These are phyloP conservation scores for Acer saccharum DNA, from an alignment of 345 rosid genomes.

Conservation along the genomic window DNA sequence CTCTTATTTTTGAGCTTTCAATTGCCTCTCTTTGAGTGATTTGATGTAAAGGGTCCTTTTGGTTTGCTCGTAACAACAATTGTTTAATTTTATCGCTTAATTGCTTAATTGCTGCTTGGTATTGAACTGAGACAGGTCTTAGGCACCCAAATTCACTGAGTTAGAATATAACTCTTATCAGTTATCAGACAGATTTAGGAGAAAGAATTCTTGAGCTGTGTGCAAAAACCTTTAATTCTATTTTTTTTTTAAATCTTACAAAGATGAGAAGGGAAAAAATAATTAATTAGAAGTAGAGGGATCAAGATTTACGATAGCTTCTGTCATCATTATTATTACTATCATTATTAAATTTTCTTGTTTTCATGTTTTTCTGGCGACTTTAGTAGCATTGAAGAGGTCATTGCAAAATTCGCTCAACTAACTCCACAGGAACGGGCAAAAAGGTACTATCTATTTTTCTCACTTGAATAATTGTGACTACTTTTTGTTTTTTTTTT, in stretches of 20 bases:
- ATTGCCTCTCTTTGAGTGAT: not conserved
- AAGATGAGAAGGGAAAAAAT: not conserved
- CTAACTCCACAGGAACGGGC: constrained; percentile 85
- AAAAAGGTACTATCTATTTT: constrained; percentile 48
- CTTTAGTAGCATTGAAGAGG: constrained; percentile 68
- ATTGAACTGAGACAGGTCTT: not conserved
- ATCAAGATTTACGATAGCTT: not conserved
- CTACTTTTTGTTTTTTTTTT: not conserved
- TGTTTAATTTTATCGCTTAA: not conserved
- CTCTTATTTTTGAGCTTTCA: not conserved
- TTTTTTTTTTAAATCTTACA: not conserved
- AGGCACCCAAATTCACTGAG: not conserved
- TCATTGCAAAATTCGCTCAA: constrained; percentile 72
- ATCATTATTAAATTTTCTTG: constrained; percentile 11
- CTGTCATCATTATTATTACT: not conserved
- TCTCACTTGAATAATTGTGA: not conserved
- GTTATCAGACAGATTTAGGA: not conserved
- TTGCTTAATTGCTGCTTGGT: not conserved
- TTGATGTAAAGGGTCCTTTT: not conserved
- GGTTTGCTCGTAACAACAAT: not conserved
- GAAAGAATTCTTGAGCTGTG: not conserved
- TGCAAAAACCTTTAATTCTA: not conserved
- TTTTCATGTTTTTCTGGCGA: not conserved
- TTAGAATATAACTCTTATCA: not conserved
- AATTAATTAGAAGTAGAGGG: not conserved